These are phyloP conservation scores for Neopestalotiopsis sp. DNA, from an alignment of 2,329 filamentous ascomycete species.

Conservation along the genomic window DNA sequence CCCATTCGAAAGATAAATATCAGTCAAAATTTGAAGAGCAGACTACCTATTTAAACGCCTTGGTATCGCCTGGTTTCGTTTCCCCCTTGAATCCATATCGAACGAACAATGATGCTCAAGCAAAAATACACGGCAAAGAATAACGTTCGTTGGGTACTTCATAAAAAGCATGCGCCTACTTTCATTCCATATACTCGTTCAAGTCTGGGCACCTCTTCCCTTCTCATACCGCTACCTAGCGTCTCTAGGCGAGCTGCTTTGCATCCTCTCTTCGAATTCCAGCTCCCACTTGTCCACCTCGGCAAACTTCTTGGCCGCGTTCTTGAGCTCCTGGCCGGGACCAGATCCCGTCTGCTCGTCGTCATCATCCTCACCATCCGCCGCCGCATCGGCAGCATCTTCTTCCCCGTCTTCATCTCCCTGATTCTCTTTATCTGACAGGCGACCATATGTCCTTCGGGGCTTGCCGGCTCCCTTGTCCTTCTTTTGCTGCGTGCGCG, in stretches of 20 bases:
- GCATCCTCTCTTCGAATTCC: slow-evolving; percentile 67
- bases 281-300: slow-evolving; percentile 74
- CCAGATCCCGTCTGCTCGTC: slow-evolving; percentile 43
- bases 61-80: neutral
- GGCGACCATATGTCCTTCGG: slow-evolving; percentile 55
- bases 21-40: neutral
- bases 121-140: neutral
- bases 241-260: slow-evolving; percentile 58
- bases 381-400: slow-evolving; percentile 44
- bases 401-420: slow-evolving; percentile 40
- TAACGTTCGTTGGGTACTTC: neutral
- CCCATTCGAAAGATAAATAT: too few species aligned
- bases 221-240: slow-evolving; percentile 43
- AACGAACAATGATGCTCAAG: neutral
- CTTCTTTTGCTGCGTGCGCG: slow-evolving; percentile 19
- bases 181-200: neutral
- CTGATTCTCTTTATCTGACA: slow-evolving; percentile 65
- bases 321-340: slow-evolving; percentile 60
- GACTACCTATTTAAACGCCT: neutral
- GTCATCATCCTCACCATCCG: slow-evolving; percentile 35
- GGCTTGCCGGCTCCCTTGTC: slow-evolving; percentile 23
- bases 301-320: slow-evolving; percentile 66
- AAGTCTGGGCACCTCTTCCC: neutral
- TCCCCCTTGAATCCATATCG: neutral
- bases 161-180: neutral